Conservation (phyloP, 2,329 filamentous ascomycete species). For the Pseudogymnoascus sp. region DNA sequence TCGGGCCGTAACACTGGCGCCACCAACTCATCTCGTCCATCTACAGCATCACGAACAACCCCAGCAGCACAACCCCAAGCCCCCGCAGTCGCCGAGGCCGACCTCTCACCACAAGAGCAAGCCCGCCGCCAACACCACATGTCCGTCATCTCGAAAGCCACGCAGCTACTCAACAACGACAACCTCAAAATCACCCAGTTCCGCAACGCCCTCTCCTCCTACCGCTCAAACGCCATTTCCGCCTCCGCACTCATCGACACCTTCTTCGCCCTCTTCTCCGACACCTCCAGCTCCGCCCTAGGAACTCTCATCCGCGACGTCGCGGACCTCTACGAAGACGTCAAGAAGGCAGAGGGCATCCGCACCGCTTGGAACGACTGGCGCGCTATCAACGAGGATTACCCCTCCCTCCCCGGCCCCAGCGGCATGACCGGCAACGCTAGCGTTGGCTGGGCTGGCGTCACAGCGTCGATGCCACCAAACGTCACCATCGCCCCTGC, state of each 20-base stretch:
- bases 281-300: slow-evolving; percentile 70
- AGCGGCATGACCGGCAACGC: slow-evolving; percentile 54
- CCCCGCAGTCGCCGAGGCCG: slow-evolving; percentile 43
- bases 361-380: slow-evolving; percentile 89
- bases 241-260: slow-evolving; percentile 74
- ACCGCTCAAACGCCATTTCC: slow-evolving; percentile 59
- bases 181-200: slow-evolving; percentile 67
- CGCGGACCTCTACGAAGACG: slow-evolving; percentile 84
- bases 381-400: slow-evolving; percentile 93
- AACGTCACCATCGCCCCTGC: slow-evolving; percentile 42
- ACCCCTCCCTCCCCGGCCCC: slow-evolving; percentile 75
- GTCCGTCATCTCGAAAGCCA: slow-evolving; percentile 78
- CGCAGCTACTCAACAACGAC: slow-evolving; percentile 73
- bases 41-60: slow-evolving; percentile 7
- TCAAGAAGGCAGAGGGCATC: slow-evolving; percentile 62
- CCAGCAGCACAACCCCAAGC: slow-evolving; percentile 26
- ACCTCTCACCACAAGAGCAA: slow-evolving; percentile 67
- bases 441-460: slow-evolving; percentile 24
- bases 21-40: neutral
- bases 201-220: slow-evolving; percentile 70
- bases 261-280: slow-evolving; percentile 75
- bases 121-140: slow-evolving; percentile 72
- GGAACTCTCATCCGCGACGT: slow-evolving; percentile 87
- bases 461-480: slow-evolving; percentile 29
- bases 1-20: neutral